phyloP scores from a whole-genome alignment of 1,284 basidiomycete genomes.

The Rugosomyces carneus region DNA sequence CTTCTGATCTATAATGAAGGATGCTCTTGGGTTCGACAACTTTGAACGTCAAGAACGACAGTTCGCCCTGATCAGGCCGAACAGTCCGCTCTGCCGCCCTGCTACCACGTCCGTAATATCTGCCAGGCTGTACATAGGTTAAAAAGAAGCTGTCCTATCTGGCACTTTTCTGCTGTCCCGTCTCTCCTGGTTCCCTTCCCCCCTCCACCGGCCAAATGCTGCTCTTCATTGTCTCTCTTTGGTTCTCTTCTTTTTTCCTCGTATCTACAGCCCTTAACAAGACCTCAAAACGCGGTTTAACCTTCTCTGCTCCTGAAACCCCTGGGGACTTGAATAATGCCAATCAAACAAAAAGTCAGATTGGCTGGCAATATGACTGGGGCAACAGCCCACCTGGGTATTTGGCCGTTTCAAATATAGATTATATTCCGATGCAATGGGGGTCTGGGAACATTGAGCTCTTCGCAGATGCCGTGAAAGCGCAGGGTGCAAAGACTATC shows the following conservation, averaged over 20 bases:
- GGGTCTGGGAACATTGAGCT: conserved; percentile 33
- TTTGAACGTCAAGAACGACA: conserved; percentile 21
- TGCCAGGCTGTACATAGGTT: conserved; percentile 3
- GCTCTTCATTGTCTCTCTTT: conserved; percentile 11
- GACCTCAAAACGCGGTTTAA: conserved; percentile 39
- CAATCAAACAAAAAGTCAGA: conserved; percentile 36
- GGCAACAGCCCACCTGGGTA: conserved; percentile 33
- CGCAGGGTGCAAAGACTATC: conserved; percentile 34
- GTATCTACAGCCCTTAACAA: conserved; percentile 14
- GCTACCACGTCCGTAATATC: conserved; percentile 9
- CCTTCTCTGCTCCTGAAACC: conserved; percentile 33
- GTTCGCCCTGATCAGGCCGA: conserved; percentile 29
- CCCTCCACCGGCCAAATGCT: conserved; percentile 13
- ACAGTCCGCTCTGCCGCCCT: conserved; percentile 12
- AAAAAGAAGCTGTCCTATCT: background rate
- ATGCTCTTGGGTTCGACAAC: conserved; percentile 10
- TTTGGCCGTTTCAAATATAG: conserved; percentile 34
- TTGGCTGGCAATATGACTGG: conserved; percentile 46
- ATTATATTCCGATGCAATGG: conserved; percentile 49
- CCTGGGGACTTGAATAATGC: conserved; percentile 36
- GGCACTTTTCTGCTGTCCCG: conserved; percentile 7
- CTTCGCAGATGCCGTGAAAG: conserved; percentile 31
- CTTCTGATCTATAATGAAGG: conserved; percentile 1
- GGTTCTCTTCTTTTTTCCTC: conserved; percentile 10
- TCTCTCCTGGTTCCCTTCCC: conserved; percentile 5